These are phyloP conservation scores for Zopfia rhizophila DNA, from an alignment of 2,329 filamentous ascomycete species.

Conservation along the genomic window DNA sequence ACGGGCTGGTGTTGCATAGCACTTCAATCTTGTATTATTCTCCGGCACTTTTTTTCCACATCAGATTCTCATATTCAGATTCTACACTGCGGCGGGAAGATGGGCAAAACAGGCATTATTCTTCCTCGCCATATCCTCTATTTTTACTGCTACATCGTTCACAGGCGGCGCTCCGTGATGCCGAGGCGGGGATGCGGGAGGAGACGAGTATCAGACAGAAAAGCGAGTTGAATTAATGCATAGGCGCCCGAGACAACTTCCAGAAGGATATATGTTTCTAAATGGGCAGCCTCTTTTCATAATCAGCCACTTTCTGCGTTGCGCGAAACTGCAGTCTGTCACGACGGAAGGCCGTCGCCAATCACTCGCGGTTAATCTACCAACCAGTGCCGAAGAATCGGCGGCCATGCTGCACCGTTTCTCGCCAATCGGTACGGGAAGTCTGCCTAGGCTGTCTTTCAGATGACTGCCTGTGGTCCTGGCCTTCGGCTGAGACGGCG, in stretches of 20 bases:
- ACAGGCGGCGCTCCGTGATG: conserved; percentile 27
- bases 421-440: conserved; percentile 40
- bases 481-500: conserved; percentile 18
- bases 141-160: conserved; percentile 33
- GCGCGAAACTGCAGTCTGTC: conserved; percentile 20
- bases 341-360: conserved; percentile 34
- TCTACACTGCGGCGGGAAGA: conserved; percentile 11
- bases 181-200: conserved; percentile 37
- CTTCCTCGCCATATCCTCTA: conserved; percentile 22
- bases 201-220: conserved; percentile 38
- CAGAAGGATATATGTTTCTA: conserved; percentile 32
- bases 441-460: conserved; percentile 16
- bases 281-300: conserved; percentile 31
- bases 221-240: conserved; percentile 49
- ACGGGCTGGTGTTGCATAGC: conserved; percentile 49
- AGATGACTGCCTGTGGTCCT: conserved; percentile 18
- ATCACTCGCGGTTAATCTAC: conserved; percentile 48
- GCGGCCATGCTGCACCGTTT: conserved; percentile 47
- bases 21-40: conserved; percentile 45
- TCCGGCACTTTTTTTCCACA: conserved; percentile 31
- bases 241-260: conserved; percentile 34
- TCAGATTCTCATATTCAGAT: conserved; percentile 11
- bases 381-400: conserved; percentile 35
- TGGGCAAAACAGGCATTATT: conserved; percentile 21
- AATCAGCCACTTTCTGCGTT: conserved; percentile 31